Base-by-base conservation (phyloP, 768 basidiomycete genomes). In the Sutorius australiensis region DNA sequence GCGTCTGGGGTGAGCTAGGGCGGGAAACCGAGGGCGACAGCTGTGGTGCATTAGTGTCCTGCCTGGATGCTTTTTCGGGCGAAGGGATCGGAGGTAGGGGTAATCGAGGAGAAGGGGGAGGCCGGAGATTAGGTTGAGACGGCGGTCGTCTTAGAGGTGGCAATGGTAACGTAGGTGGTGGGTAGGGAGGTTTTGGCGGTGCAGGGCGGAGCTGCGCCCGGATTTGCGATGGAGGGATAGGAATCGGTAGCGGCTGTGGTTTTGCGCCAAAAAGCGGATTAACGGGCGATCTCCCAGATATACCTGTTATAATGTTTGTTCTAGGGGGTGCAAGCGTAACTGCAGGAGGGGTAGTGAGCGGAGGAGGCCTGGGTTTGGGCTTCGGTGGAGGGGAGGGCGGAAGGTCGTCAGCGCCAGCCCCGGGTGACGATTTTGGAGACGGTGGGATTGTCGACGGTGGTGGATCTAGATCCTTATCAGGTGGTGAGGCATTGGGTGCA, bases 171-270 rank as follows among this genome's bases (percentile, higher is more conserved):
- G 49, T 47, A 3, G 67, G 55, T 46, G 62, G 51, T 46, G 59
- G 56, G 21, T 61, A 54, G 38, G n/a, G 50, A 36, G 62, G 10
- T 48, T 59, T 62, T 17, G 59, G 58, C 36, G 67, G 67, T 17
- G 64, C 51, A 5, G 66, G 66, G 28, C 66, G 66, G 51, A 67
- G 64, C 43, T 67, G 66, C 12, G 66, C 47, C 37, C 64, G 62
- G 27, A 67, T 67, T 49, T 68, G 66, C 14, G 64, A 61, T 9
- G 28, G 60, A 45, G 66, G 51, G 30, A 67, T 67, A 13, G 66
- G 66, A 2, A 67, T 54, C 0, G 66, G 66, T 34, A 67, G 28
- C 19, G 66, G 66, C 24, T 58, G 64, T 0, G 66, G 66, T 44
- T 59, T 61, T 31, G 43, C 39, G n/a, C 58, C 50, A n/a, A 67